Evolutionary conservation across 495 filamentous ascomycete genomes (phyloP).

Genomic region (Chaetomidium leptoderma): DNA sequence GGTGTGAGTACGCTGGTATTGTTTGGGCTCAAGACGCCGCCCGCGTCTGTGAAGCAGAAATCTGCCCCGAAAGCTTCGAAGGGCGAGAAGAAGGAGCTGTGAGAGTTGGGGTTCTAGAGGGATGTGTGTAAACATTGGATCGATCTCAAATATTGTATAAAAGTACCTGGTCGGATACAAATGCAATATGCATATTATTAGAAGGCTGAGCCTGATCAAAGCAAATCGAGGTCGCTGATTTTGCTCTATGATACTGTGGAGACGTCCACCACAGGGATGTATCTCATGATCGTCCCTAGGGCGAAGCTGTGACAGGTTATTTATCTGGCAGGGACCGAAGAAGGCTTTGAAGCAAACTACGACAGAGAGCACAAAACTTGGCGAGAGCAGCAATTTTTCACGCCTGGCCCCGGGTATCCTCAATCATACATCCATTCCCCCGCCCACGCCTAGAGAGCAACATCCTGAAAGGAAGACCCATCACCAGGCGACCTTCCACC

Average conservation of each 20-base stretch:
- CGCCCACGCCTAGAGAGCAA: slow-evolving; percentile 39
- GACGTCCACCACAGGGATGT: too few species aligned
- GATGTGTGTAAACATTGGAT: neutral
- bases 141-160: neutral
- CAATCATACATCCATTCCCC: neutral
- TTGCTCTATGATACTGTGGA: too few species aligned
- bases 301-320: too few species aligned
- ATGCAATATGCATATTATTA: too few species aligned
- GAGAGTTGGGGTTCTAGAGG: neutral
- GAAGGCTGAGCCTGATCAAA: too few species aligned
- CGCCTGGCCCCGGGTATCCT: slow-evolving; percentile 1
- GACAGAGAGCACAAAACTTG: too few species aligned
- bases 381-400: neutral
- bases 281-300: too few species aligned
- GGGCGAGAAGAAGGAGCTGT: slow-evolving; percentile 38
- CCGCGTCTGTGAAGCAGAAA: slow-evolving; percentile 33
- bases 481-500: slow-evolving; percentile 41
- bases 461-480: slow-evolving; percentile 51
- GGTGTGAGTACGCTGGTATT: slow-evolving; percentile 69
- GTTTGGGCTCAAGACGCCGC: slow-evolving; percentile 55
- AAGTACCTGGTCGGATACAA: too few species aligned
- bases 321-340: too few species aligned
- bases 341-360: too few species aligned
- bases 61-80: neutral
- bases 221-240: too few species aligned